Conservation (phyloP, 163 green algal species). For the Chloromonas sp. region DNA sequence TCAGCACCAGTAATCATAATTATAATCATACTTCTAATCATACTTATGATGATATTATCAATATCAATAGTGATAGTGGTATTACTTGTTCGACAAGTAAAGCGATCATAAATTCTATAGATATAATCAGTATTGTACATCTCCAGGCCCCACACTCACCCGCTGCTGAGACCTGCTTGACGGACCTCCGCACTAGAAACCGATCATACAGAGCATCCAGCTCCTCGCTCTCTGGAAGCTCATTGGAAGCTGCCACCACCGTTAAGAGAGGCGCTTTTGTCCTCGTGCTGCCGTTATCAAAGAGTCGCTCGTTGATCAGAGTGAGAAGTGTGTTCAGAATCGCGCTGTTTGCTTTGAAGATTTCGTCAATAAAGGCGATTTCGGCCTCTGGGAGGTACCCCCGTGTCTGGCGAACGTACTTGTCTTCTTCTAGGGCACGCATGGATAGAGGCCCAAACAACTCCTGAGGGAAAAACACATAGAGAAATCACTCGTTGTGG, state of each 20-base stretch:
- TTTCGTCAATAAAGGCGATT: conserved; percentile 93
- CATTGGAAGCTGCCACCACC: conserved; percentile 90
- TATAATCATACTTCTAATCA: too few relatives aligned
- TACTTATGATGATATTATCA: neutral
- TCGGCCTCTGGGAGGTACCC: conserved; percentile 53
- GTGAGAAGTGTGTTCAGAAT: conserved; percentile 96
- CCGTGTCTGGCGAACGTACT: conserved; percentile 50
- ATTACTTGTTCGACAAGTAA: too few relatives aligned
- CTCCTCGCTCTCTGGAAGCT: conserved; percentile 94
- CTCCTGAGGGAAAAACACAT: conserved; percentile 38
- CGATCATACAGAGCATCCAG: conserved; percentile 93
- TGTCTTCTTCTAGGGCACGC: conserved; percentile 58
- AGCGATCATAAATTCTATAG: neutral
- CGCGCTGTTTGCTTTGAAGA: conserved; percentile 92
- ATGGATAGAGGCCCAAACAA: conserved; percentile 83
- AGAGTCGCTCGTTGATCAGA: conserved; percentile 89
- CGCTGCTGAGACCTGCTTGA: conserved; percentile 64
- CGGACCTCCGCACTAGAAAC: conserved; percentile 81
- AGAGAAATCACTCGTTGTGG: too few relatives aligned
- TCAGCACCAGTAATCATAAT: too few relatives aligned
- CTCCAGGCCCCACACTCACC: conserved; percentile 9
- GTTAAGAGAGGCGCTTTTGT: conserved; percentile 70
- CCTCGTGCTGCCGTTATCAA: conserved; percentile 80
- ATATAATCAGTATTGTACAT: neutral
- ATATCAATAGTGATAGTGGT: neutral